Conservation (phyloP, 140 eudicot genomes). For the Oenanthe javanica region DNA sequence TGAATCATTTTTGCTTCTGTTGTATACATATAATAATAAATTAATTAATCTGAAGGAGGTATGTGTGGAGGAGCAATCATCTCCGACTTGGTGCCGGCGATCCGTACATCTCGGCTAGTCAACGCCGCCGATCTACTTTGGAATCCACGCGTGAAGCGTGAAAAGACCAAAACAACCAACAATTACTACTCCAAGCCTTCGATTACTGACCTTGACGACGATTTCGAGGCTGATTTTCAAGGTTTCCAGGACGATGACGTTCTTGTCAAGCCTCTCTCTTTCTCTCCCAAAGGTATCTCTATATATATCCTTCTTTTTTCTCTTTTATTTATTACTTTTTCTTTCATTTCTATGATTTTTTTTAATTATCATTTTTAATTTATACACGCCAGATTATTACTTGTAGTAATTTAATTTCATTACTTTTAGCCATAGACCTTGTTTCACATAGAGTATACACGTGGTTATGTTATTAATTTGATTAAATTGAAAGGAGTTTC, state of each 20-base stretch:
- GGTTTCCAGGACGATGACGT: conserved; percentile 49
- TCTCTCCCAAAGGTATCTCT: conserved; percentile 29
- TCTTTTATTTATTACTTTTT: background rate
- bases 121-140: conserved; percentile 51
- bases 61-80: conserved; percentile 14
- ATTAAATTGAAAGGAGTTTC: too few relatives aligned
- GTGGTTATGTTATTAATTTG: background rate
- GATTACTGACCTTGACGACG: conserved; percentile 40
- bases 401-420: background rate
- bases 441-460: background rate
- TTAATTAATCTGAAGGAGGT: background rate
- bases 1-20: background rate
- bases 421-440: background rate
- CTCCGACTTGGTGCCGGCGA: conserved; percentile 11
- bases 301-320: too few relatives aligned
- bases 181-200: conserved; percentile 42
- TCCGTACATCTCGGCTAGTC: conserved; percentile 30
- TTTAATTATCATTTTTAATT: too few relatives aligned
- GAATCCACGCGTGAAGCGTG: conserved; percentile 22
- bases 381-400: background rate
- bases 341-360: background rate
- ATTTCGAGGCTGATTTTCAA: conserved; percentile 81
- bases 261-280: conserved; percentile 36
- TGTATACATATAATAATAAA: too few relatives aligned
- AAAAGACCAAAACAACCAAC: background rate